Conservation (phyloP, 1,284 basidiomycete species). For the Boletellus deceptivus region DNA sequence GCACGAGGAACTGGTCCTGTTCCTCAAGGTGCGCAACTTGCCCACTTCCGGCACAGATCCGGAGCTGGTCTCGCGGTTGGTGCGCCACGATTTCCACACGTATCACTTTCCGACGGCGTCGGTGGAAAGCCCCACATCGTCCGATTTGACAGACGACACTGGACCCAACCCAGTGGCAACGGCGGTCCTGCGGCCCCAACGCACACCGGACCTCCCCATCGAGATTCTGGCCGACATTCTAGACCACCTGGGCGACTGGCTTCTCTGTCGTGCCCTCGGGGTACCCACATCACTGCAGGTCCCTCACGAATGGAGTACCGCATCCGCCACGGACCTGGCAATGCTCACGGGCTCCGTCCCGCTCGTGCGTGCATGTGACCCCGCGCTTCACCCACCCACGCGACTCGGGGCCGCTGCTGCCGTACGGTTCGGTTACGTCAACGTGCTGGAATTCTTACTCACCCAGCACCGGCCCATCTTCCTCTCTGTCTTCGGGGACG, state of each 20-base stretch:
- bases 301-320: constrained; percentile 68
- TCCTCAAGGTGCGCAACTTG: constrained; percentile 67
- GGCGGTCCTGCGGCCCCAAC: constrained; percentile 9
- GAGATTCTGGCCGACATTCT: constrained; percentile 76
- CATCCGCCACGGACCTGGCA: constrained; percentile 64
- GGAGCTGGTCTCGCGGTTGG: constrained; percentile 65
- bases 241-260: constrained; percentile 77
- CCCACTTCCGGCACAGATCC: constrained; percentile 56
- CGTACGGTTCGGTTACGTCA: constrained; percentile 71
- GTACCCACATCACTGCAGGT: constrained; percentile 64
- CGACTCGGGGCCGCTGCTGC: constrained; percentile 62
- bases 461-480: constrained; percentile 62
- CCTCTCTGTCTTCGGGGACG: constrained; percentile 55
- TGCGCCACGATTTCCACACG: constrained; percentile 67
- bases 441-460: constrained; percentile 70
- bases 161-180: constrained; percentile 19
- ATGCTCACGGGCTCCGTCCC: constrained; percentile 64
- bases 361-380: constrained; percentile 56
- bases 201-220: constrained; percentile 60
- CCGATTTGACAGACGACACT: constrained; percentile 19
- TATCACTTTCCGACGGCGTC: constrained; percentile 55
- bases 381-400: constrained; percentile 56
- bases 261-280: constrained; percentile 71
- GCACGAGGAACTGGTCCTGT: constrained; percentile 66
- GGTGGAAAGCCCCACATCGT: constrained; percentile 22